phyloP scores from a whole-genome alignment of 208 protist genomes.

The Leishmania amazonensis region DNA sequence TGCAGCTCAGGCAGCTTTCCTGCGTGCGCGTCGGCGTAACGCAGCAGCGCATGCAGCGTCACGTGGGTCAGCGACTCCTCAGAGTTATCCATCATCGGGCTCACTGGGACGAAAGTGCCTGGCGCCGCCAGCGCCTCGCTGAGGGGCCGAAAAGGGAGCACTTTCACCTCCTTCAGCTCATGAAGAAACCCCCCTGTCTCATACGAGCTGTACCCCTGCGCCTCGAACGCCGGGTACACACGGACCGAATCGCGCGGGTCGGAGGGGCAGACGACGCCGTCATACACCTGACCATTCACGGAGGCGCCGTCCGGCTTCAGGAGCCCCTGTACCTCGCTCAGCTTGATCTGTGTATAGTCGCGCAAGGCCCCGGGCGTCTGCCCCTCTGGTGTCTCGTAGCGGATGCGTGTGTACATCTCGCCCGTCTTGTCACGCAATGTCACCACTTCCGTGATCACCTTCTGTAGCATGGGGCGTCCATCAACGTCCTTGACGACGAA shows the following conservation, averaged over 20 bases:
- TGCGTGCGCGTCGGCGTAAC: slow-evolving; percentile 65
- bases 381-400: slow-evolving; percentile 85
- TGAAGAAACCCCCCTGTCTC: slow-evolving; percentile 86
- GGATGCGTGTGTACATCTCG: slow-evolving; percentile 69
- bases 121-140: slow-evolving; percentile 56
- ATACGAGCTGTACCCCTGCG: slow-evolving; percentile 71
- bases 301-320: slow-evolving; percentile 59
- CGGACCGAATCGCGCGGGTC: slow-evolving; percentile 83
- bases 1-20: slow-evolving; percentile 70
- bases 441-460: slow-evolving; percentile 68
- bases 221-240: slow-evolving; percentile 84
- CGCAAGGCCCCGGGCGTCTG: slow-evolving; percentile 79
- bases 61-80: slow-evolving; percentile 81
- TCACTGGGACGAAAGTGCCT: slow-evolving; percentile 73
- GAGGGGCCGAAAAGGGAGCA: slow-evolving; percentile 65
- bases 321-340: slow-evolving; percentile 82
- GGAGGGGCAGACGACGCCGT: slow-evolving; percentile 74
- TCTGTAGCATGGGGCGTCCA: slow-evolving; percentile 79
- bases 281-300: slow-evolving; percentile 65
- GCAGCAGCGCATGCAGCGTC: slow-evolving; percentile 58
- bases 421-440: slow-evolving; percentile 64
- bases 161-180: slow-evolving; percentile 73
- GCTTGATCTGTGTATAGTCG: slow-evolving; percentile 88
- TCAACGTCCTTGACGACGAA: slow-evolving; percentile 87
- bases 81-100: slow-evolving; percentile 86